These are phyloP conservation scores for Aspergillus carlsbadensis DNA, from an alignment of 495 filamentous ascomycete species.

Conservation along the genomic window DNA sequence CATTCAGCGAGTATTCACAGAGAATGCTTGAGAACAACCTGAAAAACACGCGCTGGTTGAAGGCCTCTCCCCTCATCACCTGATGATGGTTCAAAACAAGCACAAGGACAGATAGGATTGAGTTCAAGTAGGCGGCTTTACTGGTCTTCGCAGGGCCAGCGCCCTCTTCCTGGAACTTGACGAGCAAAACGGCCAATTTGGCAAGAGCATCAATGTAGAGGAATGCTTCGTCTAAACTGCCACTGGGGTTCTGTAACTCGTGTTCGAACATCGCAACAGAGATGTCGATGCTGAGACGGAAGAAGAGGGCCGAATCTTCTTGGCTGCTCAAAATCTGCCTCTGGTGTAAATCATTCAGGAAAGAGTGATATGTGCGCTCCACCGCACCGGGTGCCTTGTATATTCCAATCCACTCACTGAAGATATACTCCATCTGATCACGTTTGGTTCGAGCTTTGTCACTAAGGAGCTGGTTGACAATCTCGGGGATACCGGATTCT, in stretches of 20 bases:
- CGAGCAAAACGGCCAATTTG: constrained; percentile 74
- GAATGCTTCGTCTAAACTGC: constrained; percentile 67
- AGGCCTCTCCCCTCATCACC: constrained; percentile 72
- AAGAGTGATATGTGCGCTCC: constrained; percentile 69
- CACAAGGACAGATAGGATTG: constrained; percentile 70
- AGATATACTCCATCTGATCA: constrained; percentile 89
- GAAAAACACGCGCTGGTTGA: constrained; percentile 89
- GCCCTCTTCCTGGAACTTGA: constrained; percentile 64
- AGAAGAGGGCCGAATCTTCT: constrained; percentile 75
- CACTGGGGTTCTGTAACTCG: constrained; percentile 54
- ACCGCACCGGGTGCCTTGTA: constrained; percentile 69
- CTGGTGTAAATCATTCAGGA: constrained; percentile 81
- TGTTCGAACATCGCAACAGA: constrained; percentile 75
- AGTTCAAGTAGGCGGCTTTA: constrained; percentile 68
- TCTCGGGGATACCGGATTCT: constrained; percentile 56
- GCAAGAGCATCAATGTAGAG: constrained; percentile 80
- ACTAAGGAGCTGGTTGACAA: constrained; percentile 44
- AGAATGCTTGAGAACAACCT: constrained; percentile 84
- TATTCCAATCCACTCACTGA: constrained; percentile 89
- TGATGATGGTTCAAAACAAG: constrained; percentile 85
- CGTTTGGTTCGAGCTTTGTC: constrained; percentile 55
- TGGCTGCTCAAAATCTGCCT: constrained; percentile 64
- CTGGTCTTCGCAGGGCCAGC: constrained; percentile 56
- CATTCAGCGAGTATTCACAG: constrained; percentile 58
- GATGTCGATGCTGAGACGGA: constrained; percentile 77